These are phyloP conservation scores for Pythium brassicae DNA, from an alignment of 352 stramenopile species.

Conservation along the genomic window DNA sequence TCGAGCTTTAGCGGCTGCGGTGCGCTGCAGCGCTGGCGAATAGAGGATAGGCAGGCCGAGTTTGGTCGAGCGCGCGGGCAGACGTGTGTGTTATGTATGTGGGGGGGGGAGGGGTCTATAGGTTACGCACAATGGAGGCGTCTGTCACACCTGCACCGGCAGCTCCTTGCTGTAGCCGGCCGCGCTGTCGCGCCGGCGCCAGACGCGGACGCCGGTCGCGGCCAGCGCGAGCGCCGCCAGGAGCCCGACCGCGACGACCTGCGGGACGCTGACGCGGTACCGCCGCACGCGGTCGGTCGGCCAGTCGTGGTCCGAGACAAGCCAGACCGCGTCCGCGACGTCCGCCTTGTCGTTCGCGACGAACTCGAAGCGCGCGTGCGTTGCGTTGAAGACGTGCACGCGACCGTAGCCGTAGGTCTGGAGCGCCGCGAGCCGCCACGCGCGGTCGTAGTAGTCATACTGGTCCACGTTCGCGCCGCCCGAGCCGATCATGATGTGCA, in stretches of 20 bases:
- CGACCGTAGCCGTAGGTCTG: slow-evolving; percentile 48
- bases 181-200: neutral
- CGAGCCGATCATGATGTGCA: slow-evolving; percentile 55
- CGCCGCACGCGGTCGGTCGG: slow-evolving; percentile 28
- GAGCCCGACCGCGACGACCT: neutral
- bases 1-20: slow-evolving; percentile 11
- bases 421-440: slow-evolving; percentile 28
- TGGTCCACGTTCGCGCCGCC: slow-evolving; percentile 37
- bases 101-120: slow-evolving; percentile 1
- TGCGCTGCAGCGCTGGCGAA: neutral
- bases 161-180: slow-evolving; percentile 1
- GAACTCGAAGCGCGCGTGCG: slow-evolving; percentile 50
- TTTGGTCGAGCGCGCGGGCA: neutral
- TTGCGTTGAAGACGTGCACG: slow-evolving; percentile 53
- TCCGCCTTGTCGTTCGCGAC: slow-evolving; percentile 20
- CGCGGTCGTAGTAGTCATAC: slow-evolving; percentile 30
- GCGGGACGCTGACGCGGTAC: slow-evolving; percentile 4
- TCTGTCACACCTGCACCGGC: neutral
- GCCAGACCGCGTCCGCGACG: slow-evolving; percentile 22
- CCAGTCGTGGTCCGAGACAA: slow-evolving; percentile 48
- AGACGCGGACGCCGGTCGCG: neutral
- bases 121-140: neutral
- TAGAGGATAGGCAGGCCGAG: neutral
- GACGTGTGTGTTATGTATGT: neutral
- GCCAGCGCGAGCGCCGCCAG: neutral